Base-by-base conservation (phyloP, 2,329 filamentous ascomycete genomes). In the Mycosphaerella arachidis region DNA sequence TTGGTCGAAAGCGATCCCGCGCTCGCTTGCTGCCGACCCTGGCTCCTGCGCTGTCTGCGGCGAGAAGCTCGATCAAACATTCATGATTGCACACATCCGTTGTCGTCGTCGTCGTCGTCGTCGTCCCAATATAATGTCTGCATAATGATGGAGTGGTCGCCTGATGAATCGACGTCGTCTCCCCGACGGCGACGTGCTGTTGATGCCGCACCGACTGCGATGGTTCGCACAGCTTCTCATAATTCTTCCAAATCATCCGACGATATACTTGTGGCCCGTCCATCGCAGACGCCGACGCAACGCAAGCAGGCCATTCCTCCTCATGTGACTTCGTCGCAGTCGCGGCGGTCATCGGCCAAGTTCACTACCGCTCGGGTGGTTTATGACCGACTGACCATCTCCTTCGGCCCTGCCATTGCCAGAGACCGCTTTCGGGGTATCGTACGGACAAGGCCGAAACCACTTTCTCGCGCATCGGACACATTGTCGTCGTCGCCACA, bases 241-340 rank as follows among this genome's bases (percentile, higher is more conserved):
- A 54, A 57, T 52, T 67, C 68, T 51, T 67, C 68, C 30, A 64
- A 61, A 53, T 68, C 66, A 54, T 70, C 66, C 24, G 64, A 24
- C 33, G 57, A 69, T 59, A 68, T 70, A 30, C 63, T 68, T 30
- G 55, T 57, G 29, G 55, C 46, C 13, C 35, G 40, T 48, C 54
- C 54, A 35, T 18, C 45, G 43, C 54, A 43, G 9, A 46, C 53
- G 13, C 27, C 54, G 12, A 6, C 40, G 31, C 40, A 48, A 48
- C 45, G 45, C 40, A 33, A 30, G 30, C 54, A 56, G 16, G 12
- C n/a, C 43, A 4, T 29, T 20, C 45, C 40, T 31, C 10, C n/a
- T 6, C 24, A 43, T 20, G 18, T 43, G 13, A 27, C 37, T 9
- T 33, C 29, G 18, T 48, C 45, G 43, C 45, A 56, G 27, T 30